Evolutionary conservation across 2,329 filamentous ascomycete genomes (phyloP), one percentile per base, ranked within the genome.

Genomic region (Exophiala phaeomuriformis): DNA sequence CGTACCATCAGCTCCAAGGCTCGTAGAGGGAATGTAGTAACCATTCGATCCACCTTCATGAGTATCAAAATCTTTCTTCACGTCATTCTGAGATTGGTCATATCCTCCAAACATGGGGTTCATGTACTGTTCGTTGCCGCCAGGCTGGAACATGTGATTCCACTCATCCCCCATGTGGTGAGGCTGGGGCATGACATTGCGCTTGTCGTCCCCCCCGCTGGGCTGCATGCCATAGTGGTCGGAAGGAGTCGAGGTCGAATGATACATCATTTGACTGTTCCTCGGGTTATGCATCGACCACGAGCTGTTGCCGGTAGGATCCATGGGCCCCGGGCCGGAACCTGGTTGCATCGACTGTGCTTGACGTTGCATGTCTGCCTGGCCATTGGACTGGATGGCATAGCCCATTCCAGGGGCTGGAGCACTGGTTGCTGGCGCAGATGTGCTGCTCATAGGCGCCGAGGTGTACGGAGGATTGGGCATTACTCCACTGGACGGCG

Each of bases 111-210:
- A 82, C 68, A 78, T 76, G 68, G 74, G 74, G 72, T 76, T 79
- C 75, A 80, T 78, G 72, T 81, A 83, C 71, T 77, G 75, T 72
- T 82, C 75, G 71, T 84, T 80, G 74, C 80, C 77, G 78, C 82
- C 83, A 75, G 83, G 72, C 75, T 84, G 84, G 75, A 88, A 88
- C 82, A 89, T 86, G 69, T 85, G 80, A 66, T 84, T 79, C 85
- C 85, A 89, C 73, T 88, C 85, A 49, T 72, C 72, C 74, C 75
- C 78, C 72, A 68, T 77, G 75, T 72, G 79, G 76, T 72, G 58
- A 41, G 53, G 41, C 64, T 74, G 72, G 47, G 76, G 74, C 82
- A 88, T 86, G 66, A 79, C 66, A 60, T 69, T 69, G 51, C 70
- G 69, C 62, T 73, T 74, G 56, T 66, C 66, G 57, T 74, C 70